Evolutionary conservation across 2,329 filamentous ascomycete species (phyloP).

Genomic region (Beauveria medogensis): DNA sequence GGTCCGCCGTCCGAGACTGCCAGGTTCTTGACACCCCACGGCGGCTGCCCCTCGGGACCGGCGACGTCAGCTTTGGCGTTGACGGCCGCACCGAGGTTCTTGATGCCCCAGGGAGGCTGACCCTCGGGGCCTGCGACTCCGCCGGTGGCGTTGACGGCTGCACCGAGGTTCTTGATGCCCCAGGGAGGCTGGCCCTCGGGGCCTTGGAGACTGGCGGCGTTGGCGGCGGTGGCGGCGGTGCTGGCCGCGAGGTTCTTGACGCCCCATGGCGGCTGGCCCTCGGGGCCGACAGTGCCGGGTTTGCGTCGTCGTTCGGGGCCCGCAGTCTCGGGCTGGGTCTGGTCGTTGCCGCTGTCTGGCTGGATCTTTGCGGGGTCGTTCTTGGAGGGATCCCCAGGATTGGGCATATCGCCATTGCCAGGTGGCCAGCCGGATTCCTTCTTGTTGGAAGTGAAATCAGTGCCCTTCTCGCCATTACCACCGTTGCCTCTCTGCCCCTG

Average conservation of each 20-base stretch:
- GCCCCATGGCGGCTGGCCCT: background rate
- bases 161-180: background rate
- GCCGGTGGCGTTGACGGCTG: background rate
- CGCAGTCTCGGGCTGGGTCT: background rate
- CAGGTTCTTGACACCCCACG: no score
- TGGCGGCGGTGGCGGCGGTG: background rate
- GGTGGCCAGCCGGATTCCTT: no score
- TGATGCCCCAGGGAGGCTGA: background rate
- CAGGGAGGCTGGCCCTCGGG: background rate
- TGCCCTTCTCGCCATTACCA: no score
- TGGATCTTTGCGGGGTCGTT: background rate
- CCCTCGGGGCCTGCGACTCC: background rate
- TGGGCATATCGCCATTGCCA: no score
- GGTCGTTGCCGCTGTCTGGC: background rate
- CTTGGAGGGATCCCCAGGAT: background rate
- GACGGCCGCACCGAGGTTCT: background rate
- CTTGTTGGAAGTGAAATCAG: no score
- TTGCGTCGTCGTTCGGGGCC: background rate
- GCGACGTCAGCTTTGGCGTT: background rate
- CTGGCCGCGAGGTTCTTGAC: background rate
- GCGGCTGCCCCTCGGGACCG: no score
- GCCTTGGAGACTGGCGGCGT: background rate
- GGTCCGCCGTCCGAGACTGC: no score
- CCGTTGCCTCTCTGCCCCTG: no score
- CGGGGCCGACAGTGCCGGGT: background rate